Evolutionary conservation across 352 stramenopile genomes (phyloP).

Genomic region (Globisporangium middletonii): DNA sequence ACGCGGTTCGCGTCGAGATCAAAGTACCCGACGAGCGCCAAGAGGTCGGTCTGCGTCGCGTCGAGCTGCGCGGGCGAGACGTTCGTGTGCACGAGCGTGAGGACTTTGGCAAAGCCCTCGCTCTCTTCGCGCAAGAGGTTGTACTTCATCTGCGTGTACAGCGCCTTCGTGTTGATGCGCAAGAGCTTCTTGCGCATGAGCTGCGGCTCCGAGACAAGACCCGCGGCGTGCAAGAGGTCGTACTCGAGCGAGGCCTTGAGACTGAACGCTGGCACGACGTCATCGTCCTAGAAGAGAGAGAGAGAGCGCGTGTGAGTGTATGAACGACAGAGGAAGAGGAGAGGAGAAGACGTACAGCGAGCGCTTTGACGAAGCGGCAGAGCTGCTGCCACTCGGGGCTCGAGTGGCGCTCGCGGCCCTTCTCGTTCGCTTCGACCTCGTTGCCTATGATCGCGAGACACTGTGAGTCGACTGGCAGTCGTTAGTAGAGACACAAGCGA

Average conservation of each 20-base stretch:
- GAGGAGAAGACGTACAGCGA: slow-evolving; percentile 28
- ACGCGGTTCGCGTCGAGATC: slow-evolving; percentile 96
- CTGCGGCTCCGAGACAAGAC: slow-evolving; percentile 40
- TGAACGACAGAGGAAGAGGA: neutral
- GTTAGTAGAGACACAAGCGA: neutral
- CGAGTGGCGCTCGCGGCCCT: slow-evolving; percentile 56
- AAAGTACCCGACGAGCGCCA: slow-evolving; percentile 88
- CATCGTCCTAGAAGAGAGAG: slow-evolving; percentile 35
- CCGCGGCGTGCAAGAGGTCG: slow-evolving; percentile 66
- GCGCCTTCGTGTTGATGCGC: slow-evolving; percentile 82
- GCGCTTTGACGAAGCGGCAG: slow-evolving; percentile 46
- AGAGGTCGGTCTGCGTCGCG: slow-evolving; percentile 61
- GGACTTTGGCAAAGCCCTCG: slow-evolving; percentile 94
- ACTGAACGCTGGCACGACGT: slow-evolving; percentile 41
- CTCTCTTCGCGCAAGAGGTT: slow-evolving; percentile 96
- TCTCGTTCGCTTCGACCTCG: slow-evolving; percentile 69
- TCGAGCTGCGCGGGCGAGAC: slow-evolving; percentile 58
- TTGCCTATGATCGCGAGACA: slow-evolving; percentile 22
- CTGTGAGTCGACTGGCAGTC: neutral
- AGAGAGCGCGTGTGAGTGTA: neutral
- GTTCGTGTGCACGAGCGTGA: slow-evolving; percentile 75
- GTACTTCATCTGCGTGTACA: slow-evolving; percentile 96
- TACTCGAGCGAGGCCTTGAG: slow-evolving; percentile 72
- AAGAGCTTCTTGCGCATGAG: slow-evolving; percentile 70
- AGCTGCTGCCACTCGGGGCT: slow-evolving; percentile 70